Base-by-base conservation (phyloP, 2,329 filamentous ascomycete species). In the Exserohilum rostratum region DNA sequence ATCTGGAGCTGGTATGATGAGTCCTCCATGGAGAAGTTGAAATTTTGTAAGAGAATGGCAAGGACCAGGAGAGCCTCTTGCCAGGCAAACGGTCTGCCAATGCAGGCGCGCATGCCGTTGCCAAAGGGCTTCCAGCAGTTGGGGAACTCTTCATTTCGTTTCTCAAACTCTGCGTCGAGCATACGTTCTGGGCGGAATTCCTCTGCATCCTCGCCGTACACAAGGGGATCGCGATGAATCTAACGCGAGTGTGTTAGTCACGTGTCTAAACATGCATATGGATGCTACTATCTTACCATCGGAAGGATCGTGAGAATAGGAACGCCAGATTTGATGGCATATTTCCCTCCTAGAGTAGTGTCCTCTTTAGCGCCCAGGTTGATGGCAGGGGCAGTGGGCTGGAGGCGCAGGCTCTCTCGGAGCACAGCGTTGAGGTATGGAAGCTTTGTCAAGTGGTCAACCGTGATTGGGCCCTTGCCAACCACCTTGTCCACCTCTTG, bases 401-500 rank as follows among this genome's bases (percentile, higher is more conserved):
- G 80, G 2, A 87, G 78, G 0, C 85, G 81, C 6, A 87, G 82
- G 77, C 66, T 86, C 83, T 57, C 82, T 46, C 81, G 79, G 22
- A 86, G 69, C 22, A 85, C 67, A 6, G 79, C 84, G 49, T 82
- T 80, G 42, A 86, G 62, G 66, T 85, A 87, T 10, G 77, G 73
- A 2, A 87, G 76, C 58, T 80, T 79, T 0, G 76, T 62, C 1
- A 87, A 67, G 62, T 86, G 82, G 6, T 80, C 78, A 43, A 80
- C 67, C 0, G 69, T 71, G 27, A 86, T 70, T 1, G 79, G 74
- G 1, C 68, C 75, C 2, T 72, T 66, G 0, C 82, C 82, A 22
- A 84, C 70, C 0, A 86, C 79, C 0, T 76, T 58, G 58, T 85
- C 83, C 0, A 87, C 73, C 67, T 87, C 83, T 18, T 78, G 68